Conservation (phyloP, 805 yeast species). For the Yamadazyma kitorensis region DNA sequence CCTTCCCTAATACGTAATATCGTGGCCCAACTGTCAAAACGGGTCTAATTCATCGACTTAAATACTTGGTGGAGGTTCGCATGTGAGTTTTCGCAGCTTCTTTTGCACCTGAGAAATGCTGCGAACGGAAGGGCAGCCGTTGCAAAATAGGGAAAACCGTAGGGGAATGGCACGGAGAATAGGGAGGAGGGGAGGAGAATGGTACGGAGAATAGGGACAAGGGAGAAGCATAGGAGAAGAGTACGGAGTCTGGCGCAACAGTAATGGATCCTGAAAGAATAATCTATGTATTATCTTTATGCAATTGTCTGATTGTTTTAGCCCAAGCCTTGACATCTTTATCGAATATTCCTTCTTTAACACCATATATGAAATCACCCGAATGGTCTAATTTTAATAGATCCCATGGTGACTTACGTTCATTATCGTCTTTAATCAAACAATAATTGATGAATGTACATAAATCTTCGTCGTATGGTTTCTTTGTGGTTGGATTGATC, state of each 20-base stretch:
- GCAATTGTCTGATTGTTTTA: constrained; percentile 29
- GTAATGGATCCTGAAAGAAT: neutral
- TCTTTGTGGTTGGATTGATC: constrained; percentile 25
- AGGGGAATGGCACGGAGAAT: no score
- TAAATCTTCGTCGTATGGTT: constrained; percentile 44
- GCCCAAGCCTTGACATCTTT: constrained; percentile 42
- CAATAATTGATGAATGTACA: constrained; percentile 73
- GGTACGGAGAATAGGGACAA: no score
- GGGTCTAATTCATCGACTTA: no score
- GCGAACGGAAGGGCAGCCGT: no score
- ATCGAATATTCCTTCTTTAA: constrained; percentile 28
- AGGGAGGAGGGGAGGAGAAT: no score
- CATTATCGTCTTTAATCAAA: constrained; percentile 62
- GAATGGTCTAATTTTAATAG: constrained; percentile 43
- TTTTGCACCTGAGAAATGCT: no score
- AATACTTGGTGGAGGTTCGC: no score
- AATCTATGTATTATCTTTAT: constrained; percentile 9
- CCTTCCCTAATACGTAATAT: neutral
- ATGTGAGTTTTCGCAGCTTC: no score
- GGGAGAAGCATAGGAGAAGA: no score
- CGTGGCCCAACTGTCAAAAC: no score
- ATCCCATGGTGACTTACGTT: constrained; percentile 72
- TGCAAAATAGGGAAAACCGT: no score
- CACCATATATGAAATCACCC: constrained; percentile 27
- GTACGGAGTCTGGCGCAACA: neutral